phyloP scores from a whole-genome alignment of 1,139 yeast genomes.

The Pichia sp. region DNA sequence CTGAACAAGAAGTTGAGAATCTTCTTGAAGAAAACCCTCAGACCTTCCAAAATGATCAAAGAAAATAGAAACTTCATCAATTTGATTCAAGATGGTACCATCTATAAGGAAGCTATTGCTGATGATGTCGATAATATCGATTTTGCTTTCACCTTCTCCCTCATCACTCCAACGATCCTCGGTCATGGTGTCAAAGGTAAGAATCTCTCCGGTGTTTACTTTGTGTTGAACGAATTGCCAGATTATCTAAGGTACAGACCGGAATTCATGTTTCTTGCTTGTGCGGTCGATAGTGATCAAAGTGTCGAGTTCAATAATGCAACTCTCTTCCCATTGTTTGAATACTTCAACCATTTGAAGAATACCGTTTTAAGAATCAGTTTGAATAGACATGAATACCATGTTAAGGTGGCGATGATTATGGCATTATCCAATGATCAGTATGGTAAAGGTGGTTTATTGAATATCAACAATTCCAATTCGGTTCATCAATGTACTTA shows the following conservation, averaged over 20 bases:
- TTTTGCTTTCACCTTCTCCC: conserved; percentile 15
- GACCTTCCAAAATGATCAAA: conserved; percentile 8
- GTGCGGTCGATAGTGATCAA: conserved; percentile 1
- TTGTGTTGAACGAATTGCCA: conserved; percentile 15
- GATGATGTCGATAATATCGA: conserved; percentile 7
- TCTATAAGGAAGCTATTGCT: conserved; percentile 6
- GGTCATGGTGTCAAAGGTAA: not conserved
- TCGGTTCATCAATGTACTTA: conserved; percentile 7
- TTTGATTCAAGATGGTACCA: conserved; percentile 10
- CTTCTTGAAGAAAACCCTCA: conserved; percentile 10
- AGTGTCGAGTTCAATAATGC: not conserved
- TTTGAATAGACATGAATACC: conserved; percentile 17
- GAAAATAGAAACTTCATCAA: conserved; percentile 1
- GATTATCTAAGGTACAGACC: conserved; percentile 9
- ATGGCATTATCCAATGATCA: conserved; percentile 7
- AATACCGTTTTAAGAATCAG: conserved; percentile 8
- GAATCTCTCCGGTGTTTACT: conserved; percentile 4
- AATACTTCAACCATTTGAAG: conserved; percentile 7
- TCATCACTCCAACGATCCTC: conserved; percentile 1
- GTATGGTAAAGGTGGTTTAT: not conserved
- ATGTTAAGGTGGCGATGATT: conserved; percentile 5
- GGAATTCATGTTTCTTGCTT: conserved; percentile 15
- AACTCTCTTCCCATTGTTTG: conserved; percentile 6
- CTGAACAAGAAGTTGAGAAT: conserved; percentile 12
- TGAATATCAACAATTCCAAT: conserved; percentile 4